Evolutionary conservation across 805 yeast genomes (phyloP).

Genomic region (Sungouiella blattae): DNA sequence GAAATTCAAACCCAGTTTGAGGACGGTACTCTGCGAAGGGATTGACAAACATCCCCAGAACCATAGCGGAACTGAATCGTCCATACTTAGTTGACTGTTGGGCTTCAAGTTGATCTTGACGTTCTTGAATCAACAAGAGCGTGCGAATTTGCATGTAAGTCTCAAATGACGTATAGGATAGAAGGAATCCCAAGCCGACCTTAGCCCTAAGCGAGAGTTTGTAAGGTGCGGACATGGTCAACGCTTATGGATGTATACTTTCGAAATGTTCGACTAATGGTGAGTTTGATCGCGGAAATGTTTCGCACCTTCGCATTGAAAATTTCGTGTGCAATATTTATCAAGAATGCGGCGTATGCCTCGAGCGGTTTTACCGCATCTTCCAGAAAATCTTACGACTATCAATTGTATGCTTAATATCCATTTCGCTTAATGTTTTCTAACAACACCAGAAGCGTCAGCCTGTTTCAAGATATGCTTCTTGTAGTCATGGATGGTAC

Average conservation of each 20-base stretch:
- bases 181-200: constrained; percentile 41
- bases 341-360: too few relatives aligned
- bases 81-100: not conserved
- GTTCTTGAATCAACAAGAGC: constrained; percentile 45
- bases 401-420: too few relatives aligned
- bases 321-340: too few relatives aligned
- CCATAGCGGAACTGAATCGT: constrained; percentile 34
- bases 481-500: constrained; percentile 85
- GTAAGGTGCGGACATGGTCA: constrained; percentile 4
- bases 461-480: constrained; percentile 79
- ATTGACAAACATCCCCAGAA: constrained; percentile 80
- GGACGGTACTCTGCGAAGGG: constrained; percentile 89
- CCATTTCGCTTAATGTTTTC: constrained; percentile 56
- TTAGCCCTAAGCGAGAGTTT: constrained; percentile 29
- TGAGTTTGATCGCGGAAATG: too few relatives aligned
- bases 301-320: too few relatives aligned
- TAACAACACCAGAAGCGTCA: constrained; percentile 85
- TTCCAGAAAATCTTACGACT: too few relatives aligned
- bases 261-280: too few relatives aligned
- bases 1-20: constrained; percentile 84
- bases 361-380: too few relatives aligned
- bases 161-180: constrained; percentile 63
- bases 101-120: not conserved
- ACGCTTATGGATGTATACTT: too few relatives aligned
- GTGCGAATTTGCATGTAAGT: constrained; percentile 56